Evolutionary conservation across 208 protist species (phyloP).

Genomic region (Polymyxa betae): DNA sequence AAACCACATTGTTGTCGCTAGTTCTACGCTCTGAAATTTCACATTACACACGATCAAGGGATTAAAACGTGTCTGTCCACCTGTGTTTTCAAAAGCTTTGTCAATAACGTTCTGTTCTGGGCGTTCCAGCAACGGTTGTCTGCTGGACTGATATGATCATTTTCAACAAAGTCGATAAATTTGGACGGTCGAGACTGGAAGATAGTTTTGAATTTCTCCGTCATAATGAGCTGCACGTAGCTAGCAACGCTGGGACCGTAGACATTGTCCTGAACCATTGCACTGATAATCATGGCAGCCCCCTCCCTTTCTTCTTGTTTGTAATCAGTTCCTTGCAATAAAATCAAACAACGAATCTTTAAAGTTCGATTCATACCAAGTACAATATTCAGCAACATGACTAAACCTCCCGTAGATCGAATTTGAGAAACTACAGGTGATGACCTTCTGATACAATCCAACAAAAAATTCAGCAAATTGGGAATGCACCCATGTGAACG

Average conservation of each 20-base stretch:
- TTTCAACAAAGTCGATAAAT: conserved; percentile 43
- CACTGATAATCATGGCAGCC: conserved; percentile 19
- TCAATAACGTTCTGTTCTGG: background rate
- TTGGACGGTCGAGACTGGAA: conserved; percentile 46
- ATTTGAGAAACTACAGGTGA: conserved; percentile 21
- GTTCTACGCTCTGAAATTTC: background rate
- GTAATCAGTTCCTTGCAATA: background rate
- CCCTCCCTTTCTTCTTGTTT: background rate
- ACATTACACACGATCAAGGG: background rate
- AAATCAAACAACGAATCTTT: background rate
- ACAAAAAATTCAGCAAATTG: background rate
- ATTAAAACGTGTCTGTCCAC: background rate
- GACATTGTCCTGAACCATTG: conserved; percentile 50
- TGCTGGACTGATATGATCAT: background rate
- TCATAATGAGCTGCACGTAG: conserved; percentile 12
- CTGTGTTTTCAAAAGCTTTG: background rate
- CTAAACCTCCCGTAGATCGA: background rate
- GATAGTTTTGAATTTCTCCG: conserved; percentile 32
- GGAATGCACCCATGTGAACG: background rate
- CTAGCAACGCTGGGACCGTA: background rate
- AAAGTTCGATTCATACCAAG: background rate
- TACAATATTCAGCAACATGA: conserved; percentile 44
- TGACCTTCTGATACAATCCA: background rate
- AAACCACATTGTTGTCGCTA: conserved; percentile 43
- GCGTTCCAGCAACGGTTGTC: background rate